These are phyloP conservation scores for Phytophthora chlamydospora DNA, from an alignment of 352 stramenopile genomes.

Conservation along the genomic window DNA sequence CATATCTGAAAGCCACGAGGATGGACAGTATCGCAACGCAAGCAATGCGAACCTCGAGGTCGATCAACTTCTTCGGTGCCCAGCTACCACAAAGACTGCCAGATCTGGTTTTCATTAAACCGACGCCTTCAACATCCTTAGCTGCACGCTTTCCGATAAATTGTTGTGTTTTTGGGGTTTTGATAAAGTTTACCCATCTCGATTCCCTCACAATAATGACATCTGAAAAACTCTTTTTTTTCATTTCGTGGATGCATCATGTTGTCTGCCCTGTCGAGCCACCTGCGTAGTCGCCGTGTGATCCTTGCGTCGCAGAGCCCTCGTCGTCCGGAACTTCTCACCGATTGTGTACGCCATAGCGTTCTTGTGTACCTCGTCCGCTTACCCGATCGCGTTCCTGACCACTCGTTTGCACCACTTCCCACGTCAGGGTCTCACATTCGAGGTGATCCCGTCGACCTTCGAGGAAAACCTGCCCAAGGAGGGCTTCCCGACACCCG, in stretches of 20 bases:
- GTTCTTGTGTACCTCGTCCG: background rate
- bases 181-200: too few relatives aligned
- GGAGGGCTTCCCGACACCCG: slow-evolving; percentile 63
- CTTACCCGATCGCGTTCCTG: background rate
- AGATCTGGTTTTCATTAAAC: too few relatives aligned
- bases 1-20: too few relatives aligned
- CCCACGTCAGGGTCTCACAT: slow-evolving; percentile 54
- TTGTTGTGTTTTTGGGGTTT: too few relatives aligned
- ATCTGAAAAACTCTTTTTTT: too few relatives aligned
- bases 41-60: background rate
- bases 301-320: slow-evolving; percentile 86
- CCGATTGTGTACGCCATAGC: slow-evolving; percentile 61
- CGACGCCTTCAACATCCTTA: too few relatives aligned
- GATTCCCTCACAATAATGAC: too few relatives aligned
- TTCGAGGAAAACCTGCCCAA: slow-evolving; percentile 88
- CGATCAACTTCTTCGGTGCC: background rate
- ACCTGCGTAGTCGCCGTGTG: slow-evolving; percentile 58
- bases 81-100: too few relatives aligned
- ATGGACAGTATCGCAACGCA: too few relatives aligned
- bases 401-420: background rate
- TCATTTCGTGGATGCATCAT: slow-evolving; percentile 42
- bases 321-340: slow-evolving; percentile 73
- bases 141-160: too few relatives aligned
- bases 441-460: slow-evolving; percentile 81
- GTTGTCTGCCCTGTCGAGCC: slow-evolving; percentile 53